phyloP scores from a whole-genome alignment of 495 filamentous ascomycete species.

The Aspergillus wentii region DNA sequence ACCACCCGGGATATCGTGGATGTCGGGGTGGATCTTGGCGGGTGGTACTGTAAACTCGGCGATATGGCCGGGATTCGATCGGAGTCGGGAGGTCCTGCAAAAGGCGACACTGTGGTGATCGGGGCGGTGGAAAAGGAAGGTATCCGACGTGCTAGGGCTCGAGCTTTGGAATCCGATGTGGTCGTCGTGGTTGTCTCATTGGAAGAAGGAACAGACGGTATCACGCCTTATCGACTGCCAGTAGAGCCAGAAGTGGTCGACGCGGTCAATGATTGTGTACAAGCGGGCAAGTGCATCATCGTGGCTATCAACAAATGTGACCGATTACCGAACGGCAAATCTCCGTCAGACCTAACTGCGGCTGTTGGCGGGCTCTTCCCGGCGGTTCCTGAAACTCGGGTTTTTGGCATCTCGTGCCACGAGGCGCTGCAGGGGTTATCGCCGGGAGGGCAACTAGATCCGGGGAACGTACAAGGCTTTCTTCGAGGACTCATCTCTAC shows the following conservation, averaged over 20 bases:
- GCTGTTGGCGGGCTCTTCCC: slow-evolving; percentile 28
- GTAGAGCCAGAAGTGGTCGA: slow-evolving; percentile 56
- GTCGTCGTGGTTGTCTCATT: slow-evolving; percentile 76
- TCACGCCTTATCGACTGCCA: slow-evolving; percentile 22
- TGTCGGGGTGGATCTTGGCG: slow-evolving; percentile 82
- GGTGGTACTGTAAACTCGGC: slow-evolving; percentile 82
- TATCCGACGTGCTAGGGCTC: slow-evolving; percentile 77
- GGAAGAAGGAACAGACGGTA: slow-evolving; percentile 37
- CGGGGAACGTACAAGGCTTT: slow-evolving; percentile 55
- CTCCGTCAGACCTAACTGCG: slow-evolving; percentile 13
- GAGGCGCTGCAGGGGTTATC: slow-evolving; percentile 15
- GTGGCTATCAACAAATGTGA: slow-evolving; percentile 85
- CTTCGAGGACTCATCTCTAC: slow-evolving; percentile 59
- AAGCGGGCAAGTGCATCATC: slow-evolving; percentile 55
- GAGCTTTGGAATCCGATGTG: slow-evolving; percentile 79
- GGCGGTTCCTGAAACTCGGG: slow-evolving; percentile 31
- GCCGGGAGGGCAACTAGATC: slow-evolving; percentile 1
- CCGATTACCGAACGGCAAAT: slow-evolving; percentile 27
- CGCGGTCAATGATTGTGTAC: slow-evolving; percentile 50
- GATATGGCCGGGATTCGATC: slow-evolving; percentile 81
- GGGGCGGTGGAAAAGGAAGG: slow-evolving; percentile 84
- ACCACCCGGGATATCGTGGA: slow-evolving; percentile 95
- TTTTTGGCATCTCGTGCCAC: slow-evolving; percentile 70
- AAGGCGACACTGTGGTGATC: slow-evolving; percentile 30
- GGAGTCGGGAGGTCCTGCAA: slow-evolving; percentile 25